phyloP scores from a whole-genome alignment of 805 yeast genomes.

The Yamadazyma nakazawae region DNA sequence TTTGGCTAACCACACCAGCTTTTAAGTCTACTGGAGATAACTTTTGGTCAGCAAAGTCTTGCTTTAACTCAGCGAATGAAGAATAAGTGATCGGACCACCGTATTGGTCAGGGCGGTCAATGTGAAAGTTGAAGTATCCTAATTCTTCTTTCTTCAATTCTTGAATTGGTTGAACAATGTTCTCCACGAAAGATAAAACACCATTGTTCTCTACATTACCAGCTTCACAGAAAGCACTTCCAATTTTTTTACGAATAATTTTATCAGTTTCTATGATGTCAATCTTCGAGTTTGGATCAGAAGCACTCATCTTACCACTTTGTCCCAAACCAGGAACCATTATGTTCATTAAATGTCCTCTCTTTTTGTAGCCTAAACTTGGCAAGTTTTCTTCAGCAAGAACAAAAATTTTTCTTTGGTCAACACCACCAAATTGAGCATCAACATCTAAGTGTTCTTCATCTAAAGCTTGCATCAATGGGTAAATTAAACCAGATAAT shows the following conservation, averaged over 20 bases:
- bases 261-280: constrained; percentile 90
- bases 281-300: constrained; percentile 97
- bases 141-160: constrained; percentile 60
- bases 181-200: constrained; percentile 77
- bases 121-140: constrained; percentile 59
- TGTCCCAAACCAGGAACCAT: constrained; percentile 98
- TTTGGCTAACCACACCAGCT: constrained; percentile 83
- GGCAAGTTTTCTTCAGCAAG: constrained; percentile 94
- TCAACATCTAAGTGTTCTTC: constrained; percentile 87
- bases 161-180: constrained; percentile 81
- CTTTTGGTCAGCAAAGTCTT: constrained; percentile 68
- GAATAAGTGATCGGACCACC: constrained; percentile 86
- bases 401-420: constrained; percentile 96
- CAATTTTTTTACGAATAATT: constrained; percentile 82
- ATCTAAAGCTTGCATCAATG: constrained; percentile 97
- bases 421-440: constrained; percentile 98
- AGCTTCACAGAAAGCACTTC: constrained; percentile 92
- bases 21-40: constrained; percentile 93
- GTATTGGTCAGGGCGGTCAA: constrained; percentile 92
- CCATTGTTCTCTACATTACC: constrained; percentile 91
- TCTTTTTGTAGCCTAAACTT: constrained; percentile 85
- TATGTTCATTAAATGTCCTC: constrained; percentile 98
- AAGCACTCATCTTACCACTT: constrained; percentile 98
- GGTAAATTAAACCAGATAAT: constrained; percentile 90
- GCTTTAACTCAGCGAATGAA: constrained; percentile 64